Evolutionary conservation across 495 filamentous ascomycete genomes (phyloP).

Genomic region (Penicillium longicatenatum): DNA sequence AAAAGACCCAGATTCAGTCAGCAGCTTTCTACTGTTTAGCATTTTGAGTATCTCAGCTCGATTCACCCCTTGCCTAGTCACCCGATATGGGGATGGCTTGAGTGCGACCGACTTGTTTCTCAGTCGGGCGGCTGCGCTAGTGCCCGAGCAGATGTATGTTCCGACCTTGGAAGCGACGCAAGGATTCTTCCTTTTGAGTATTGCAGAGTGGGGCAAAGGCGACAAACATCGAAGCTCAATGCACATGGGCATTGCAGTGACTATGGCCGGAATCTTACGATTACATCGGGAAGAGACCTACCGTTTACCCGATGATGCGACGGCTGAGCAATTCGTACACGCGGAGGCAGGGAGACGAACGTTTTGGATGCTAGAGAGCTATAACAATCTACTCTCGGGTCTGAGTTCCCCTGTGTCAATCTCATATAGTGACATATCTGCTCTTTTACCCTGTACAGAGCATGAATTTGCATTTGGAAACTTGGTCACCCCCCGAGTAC

Average conservation of each 20-base stretch:
- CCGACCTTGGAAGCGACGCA: background rate
- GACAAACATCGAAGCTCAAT: background rate
- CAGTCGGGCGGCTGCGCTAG: background rate
- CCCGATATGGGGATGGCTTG: background rate
- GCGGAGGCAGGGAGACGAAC: background rate
- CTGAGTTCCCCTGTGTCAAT: background rate
- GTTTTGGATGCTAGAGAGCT: slow-evolving; percentile 1
- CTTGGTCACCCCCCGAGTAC: background rate
- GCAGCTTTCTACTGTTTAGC: background rate
- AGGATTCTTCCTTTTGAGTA: slow-evolving; percentile 2
- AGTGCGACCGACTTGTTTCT: background rate
- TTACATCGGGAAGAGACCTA: background rate
- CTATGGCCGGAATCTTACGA: background rate
- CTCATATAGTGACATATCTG: background rate
- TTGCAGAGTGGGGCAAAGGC: slow-evolving; percentile 1
- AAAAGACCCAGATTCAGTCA: slow-evolving; percentile 1
- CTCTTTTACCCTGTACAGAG: background rate
- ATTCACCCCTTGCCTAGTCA: background rate
- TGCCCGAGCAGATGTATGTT: background rate
- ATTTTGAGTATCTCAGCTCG: slow-evolving; percentile 1
- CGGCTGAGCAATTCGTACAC: background rate
- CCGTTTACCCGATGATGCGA: background rate
- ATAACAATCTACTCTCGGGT: background rate
- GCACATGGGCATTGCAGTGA: slow-evolving; percentile 1
- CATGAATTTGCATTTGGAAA: background rate